Evolutionary conservation across 2,329 filamentous ascomycete genomes (phyloP), one percentile per base, ranked within the genome.

Genomic region (Sphaceloma murrayae): DNA sequence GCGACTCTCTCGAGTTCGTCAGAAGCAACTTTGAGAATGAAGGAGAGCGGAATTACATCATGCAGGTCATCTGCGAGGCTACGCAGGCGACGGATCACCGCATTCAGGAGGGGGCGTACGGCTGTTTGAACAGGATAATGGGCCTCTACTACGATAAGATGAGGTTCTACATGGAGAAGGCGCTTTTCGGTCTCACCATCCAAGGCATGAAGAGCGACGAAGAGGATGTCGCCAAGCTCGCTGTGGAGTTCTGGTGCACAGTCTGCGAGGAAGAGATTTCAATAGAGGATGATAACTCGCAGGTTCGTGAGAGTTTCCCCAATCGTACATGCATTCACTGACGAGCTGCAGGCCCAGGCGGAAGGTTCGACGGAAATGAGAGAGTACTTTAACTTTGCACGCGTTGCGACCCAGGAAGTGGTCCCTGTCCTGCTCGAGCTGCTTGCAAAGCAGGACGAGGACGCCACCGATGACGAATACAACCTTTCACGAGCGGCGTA

Each of bases 91-190:
- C 83, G 1, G 91, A 98, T 64, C 77, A 76, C 48, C 78, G 87
- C 60, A 93, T 98, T 64, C 88, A 96, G 67, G 86, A 94, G 62
- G 88, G 87, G 49, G 85, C 91, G 32, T 98, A 95, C 62, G 91
- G 91, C 56, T 96, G 91, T 64, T 70, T 98, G 54, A 98, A 98
- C 75, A 80, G 91, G 58, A 96, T 98, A 65, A 98, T 98, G 91
- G 85, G 77, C 49, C 77, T 95, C 51, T 98, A 98, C 74, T 98
- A 98, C 65, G 91, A 98, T 59, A 93, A 95, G 70, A 98, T 98
- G 91, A 82, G 88, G 58, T 98, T 95, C 68, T 98, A 98, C 72
- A 98, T 98, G 91, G 91, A 98, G 74, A 96, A 96, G 77, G 91
- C 91, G 26, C 75, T 98, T 32, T 98, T 98, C 57, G 91, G 91